Evolutionary conservation across 306 rosid genomes (phyloP).

Genomic region (Clitoria ternatea): DNA sequence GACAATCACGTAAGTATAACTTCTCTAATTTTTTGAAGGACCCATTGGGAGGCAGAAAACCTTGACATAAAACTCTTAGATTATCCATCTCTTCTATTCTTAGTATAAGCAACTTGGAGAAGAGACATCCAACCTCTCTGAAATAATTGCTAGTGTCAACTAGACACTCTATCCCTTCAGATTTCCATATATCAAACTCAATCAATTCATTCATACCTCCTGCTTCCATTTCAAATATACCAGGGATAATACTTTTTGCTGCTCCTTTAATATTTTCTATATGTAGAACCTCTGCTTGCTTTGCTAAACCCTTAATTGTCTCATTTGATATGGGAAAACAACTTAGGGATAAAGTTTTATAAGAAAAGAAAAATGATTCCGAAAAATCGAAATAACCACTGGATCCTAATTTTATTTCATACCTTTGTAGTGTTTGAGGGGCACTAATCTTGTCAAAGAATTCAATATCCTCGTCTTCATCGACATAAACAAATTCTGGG

Average conservation of each 20-base stretch:
- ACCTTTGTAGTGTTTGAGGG: background rate
- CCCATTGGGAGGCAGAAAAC: background rate
- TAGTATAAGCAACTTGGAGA: slow-evolving; percentile 10
- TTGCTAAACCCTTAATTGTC: background rate
- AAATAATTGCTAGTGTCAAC: background rate
- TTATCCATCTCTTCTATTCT: background rate
- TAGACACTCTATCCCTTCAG: background rate
- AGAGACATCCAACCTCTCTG: background rate
- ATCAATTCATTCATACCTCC: slow-evolving; percentile 1
- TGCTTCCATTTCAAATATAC: background rate
- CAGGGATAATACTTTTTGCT: slow-evolving; percentile 20
- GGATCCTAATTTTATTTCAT: too few species aligned
- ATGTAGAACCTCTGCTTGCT: background rate
- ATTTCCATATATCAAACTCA: background rate
- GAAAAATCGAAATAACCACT: too few species aligned
- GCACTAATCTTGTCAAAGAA: background rate
- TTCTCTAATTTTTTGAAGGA: slow-evolving; percentile 2
- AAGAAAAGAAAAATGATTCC: background rate
- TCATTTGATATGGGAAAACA: background rate
- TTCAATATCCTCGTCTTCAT: too few species aligned
- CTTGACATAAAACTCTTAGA: background rate
- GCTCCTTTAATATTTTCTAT: background rate
- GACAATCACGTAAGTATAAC: background rate
- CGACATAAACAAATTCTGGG: background rate
- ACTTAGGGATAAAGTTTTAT: background rate